Base-by-base conservation (phyloP, 2,329 filamentous ascomycete species). In the Gnomoniopsis sp. region DNA sequence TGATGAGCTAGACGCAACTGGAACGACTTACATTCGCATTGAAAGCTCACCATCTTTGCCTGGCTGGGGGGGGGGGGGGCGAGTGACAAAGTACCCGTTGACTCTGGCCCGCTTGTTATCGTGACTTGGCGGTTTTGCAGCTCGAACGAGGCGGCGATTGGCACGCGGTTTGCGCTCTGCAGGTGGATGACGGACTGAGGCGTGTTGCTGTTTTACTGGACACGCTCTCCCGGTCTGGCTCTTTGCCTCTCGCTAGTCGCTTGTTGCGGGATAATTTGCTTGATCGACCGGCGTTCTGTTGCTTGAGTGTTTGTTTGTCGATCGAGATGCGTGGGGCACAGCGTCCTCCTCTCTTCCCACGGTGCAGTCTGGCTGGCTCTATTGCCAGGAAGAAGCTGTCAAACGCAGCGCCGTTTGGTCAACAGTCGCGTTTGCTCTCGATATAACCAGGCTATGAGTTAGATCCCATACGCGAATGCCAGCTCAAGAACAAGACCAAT, bases 11-110 rank as follows among this genome's bases (percentile, higher is more conserved):
- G 19, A 21, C 36, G 49, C 33, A 33, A 36, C 46, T 47, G 48
- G 49, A 36, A 47, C 46, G 52, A 53, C 59, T 59, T 59, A 57
- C 59, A 34, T 59, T 61, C 59, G 53, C 59, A 61, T 49, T 53
- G 49, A 30, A 61, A 61, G 59, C 59, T 61, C 47, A 61, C 59
- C 59, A 61, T 61, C 51, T 34, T 41, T 41, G n/a, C 14, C 38
- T 59, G 52, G 49, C 52, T 49, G 47, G 7, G 12, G 41, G 12
- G 38, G 41, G 2, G 41, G 12, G 11, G 26, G 19, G 10, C n/a
- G n/a, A 12, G 38, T 44, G 14, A 46, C 21, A 54, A n/a, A 15
- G 14, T 41, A 43, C 34, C 34, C n/a, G 51, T 34, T 33, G 38
- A 44, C 23, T n/a, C 19, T 15, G n/a, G 38, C 38, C 46, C 17